Evolutionary conservation across 1,139 yeast genomes (phyloP), one percentile per base, ranked within the genome.

Genomic region (Taphrina betulina): DNA sequence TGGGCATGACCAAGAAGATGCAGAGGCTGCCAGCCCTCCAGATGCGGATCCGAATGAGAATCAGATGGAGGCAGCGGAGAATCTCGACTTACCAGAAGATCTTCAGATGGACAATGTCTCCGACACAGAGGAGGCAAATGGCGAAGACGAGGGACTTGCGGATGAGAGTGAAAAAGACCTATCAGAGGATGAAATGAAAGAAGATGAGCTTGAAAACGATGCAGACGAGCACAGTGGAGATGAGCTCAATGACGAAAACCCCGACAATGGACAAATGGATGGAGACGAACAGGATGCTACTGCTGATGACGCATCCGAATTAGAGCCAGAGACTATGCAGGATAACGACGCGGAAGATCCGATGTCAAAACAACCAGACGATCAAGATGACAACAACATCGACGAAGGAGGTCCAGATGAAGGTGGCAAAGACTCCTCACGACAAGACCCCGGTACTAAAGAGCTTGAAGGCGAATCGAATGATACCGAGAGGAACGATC

Each of bases 61-160:
- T 23, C 68, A 70, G 26, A 67, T 84, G 48, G 92, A 88, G 5
- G 95, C 88, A 67, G 78, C 83, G 14, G 96, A 88, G 60, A 81
- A 87, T 3, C 72, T 88, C 63, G 94, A 86, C 35, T 73, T 88
- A 36, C 95, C 95, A 0, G 97, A 90, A 40, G 95, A 89, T 62
- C 79, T 90, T 75, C 80, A 55, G 35, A 37, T 55, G 8, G 60
- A 62, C 40, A 62, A 60, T 10, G 59, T 57, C 12, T 65, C 63
- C 12, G 68, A 67, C 1, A 64, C 65, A 37, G 68, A 65, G 23
- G 71, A 68, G 41, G 7, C 44, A n/a, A 69, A 69, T 3, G 69
- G 66, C 43, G 65, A 63, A 20, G 51, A 65, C 62, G 28, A 66
- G 46, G 26, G 53, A 12, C 45, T 28, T 12, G 33, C 23, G 23